Base-by-base conservation (phyloP, 257 asterid genomes). In the Echium plantagineum region DNA sequence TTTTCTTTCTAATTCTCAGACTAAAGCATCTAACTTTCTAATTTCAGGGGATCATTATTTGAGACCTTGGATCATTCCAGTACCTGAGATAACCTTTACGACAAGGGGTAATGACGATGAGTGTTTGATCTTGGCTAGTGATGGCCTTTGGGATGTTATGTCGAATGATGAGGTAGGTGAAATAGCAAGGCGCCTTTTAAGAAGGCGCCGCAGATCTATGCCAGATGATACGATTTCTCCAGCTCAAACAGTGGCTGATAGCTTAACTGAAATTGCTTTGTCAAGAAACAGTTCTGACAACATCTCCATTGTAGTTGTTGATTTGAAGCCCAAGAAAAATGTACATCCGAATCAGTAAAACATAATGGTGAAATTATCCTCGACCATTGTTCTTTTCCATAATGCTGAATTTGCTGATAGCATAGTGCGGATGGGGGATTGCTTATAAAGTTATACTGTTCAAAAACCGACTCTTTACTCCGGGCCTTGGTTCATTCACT, bases 141-240 rank as follows among this genome's bases (percentile, higher is more conserved):
- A 67, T 59, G 71, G 71, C 22, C 60, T 67, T 42, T 67, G 65
- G 65, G 71, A 67, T 67, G 60, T 26, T 10, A 58, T 65, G 56
- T 65, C 69, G 2, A 65, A 58, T 24, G 28, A 22, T 9, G 69
- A 65, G 57, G 63, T 49, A 6, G 69, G 69, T 19, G 48, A 57
- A 57, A 15, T 47, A 16, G 71, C 61, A 21, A 56, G 48, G 5
- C 62, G 69, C 42, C 16, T 64, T 56, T 22, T 64, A 7, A 64
- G 56, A 42, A 22, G 62, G 69, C 35, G 62, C 5, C 69, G 62
- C 46, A 55, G 69, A 49, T 55, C 55, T 16, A 38, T 64, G 69
- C 5, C 22, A 8, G 47, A 64, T 21, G 47, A 24, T 21, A 47
- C 57, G 46, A 20, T 18, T 64, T 32, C 62, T 56, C 55, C 69